Conservation (phyloP, 768 basidiomycete species). For the Suillus spraguei region DNA sequence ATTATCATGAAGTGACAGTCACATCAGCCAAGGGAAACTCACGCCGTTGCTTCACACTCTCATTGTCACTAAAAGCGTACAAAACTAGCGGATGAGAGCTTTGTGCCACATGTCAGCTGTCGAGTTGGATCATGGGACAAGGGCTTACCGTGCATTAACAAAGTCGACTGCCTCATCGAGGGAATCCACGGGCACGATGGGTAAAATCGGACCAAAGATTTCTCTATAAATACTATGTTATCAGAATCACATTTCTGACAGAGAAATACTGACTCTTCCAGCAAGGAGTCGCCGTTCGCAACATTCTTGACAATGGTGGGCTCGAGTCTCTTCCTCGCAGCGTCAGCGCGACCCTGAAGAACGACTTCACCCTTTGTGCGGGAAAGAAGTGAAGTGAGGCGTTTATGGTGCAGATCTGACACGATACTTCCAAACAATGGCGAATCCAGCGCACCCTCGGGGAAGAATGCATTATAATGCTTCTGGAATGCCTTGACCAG, state of each 20-base stretch:
- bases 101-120: not conserved
- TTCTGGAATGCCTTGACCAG: slow-evolving; percentile 48
- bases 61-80: slow-evolving; percentile 62
- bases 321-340: slow-evolving; percentile 48
- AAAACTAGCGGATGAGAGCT: slow-evolving; percentile 64
- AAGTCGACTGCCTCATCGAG: slow-evolving; percentile 59
- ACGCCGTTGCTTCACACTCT: slow-evolving; percentile 42
- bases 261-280: slow-evolving; percentile 52
- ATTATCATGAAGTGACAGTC: slow-evolving; percentile 3
- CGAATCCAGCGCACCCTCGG: slow-evolving; percentile 49
- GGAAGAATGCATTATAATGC: slow-evolving; percentile 52
- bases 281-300: slow-evolving; percentile 52
- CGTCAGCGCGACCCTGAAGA: slow-evolving; percentile 37
- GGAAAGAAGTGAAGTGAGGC: slow-evolving; percentile 53
- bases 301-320: slow-evolving; percentile 64
- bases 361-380: slow-evolving; percentile 60
- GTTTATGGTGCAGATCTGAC: slow-evolving; percentile 52
- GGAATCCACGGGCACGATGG: slow-evolving; percentile 59
- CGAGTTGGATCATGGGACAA: not conserved
- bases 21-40: slow-evolving; percentile 13
- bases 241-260: not conserved
- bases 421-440: slow-evolving; percentile 53
- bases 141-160: slow-evolving; percentile 50
- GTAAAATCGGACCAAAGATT: slow-evolving; percentile 72
- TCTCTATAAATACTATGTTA: slow-evolving; percentile 45